Base-by-base conservation (phyloP, 768 basidiomycete species). In the Leccinum longicurvipes region DNA sequence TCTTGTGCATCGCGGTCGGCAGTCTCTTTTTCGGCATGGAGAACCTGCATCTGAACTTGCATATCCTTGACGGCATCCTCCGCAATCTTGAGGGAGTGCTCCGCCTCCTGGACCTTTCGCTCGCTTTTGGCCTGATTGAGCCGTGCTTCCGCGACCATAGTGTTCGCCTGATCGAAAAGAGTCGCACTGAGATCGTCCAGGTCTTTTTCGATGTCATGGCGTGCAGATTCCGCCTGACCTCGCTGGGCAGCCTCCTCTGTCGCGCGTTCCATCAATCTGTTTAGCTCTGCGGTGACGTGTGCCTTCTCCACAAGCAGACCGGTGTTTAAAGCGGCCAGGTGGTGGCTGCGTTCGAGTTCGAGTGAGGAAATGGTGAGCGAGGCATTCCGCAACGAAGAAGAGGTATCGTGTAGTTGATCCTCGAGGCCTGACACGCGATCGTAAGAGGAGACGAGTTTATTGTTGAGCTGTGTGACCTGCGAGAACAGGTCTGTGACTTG, bases 131-230 rank as follows among this genome's bases (percentile, higher is more conserved):
- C 85, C 32, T 79, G 75, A 15, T 70, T 74, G 57, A 85, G 79
- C 15, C 94, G 82, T 21, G 95, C 96, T 67, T 93, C 89, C 0
- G 91, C 93, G n/a, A 98, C 96, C 97, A 99, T 99, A 6, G 81
- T 86, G 69, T 99, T 98, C 6, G 96, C 96, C 73, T 97, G 89
- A 50, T 83, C 82, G 66, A 99, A 99, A 17, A 99, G 76, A 47
- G 76, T 82, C 15, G 93, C 93, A 59, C 93, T 93, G 58, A 99
- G 85, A 70, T 96, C 92, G 67, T 97, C 94, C 50, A 99, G 77
- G 58, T 99, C 96, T 74, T 88, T 85, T 76, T 99, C 96, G 50
- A 99, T 96, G 60, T 84, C 84, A 1, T 69, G 76, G 31, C 87
- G 82, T 5, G 92, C 93, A 49, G 77, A 83, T 72, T 96, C 95